Base-by-base conservation (phyloP, 192 early-diverging fungal genomes). In the Cetraspora pellucida region DNA sequence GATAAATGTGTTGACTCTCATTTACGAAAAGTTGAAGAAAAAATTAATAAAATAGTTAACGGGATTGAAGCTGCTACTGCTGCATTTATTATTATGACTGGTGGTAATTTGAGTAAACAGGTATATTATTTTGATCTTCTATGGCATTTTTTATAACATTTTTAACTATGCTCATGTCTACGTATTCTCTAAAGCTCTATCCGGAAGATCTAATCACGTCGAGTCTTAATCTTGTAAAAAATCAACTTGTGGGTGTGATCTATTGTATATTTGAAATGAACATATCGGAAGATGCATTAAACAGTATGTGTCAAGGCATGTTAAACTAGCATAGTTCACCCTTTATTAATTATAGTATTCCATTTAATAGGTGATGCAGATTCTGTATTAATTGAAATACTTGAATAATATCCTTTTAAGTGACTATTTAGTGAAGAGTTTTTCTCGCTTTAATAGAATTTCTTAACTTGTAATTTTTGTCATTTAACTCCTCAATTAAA, bases 31-130 rank as follows among this genome's bases (percentile, higher is more conserved):
- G 25, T 66, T 23, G 74, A 76, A 19, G 60, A 52, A 23, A 64
- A 66, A 30, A 11, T 76, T 50, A 49, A 66, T 11, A 76, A 66
- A 55, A 66, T 76, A 31, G 54, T 66, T 7, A 76, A 66, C 27
- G 74, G 74, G 7, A 65, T 76, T 66, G 74, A 76, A 23, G 74
- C 74, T 1, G 61, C 74, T 21, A 66, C 66, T n/a, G 57, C 58
- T 21, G 63, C 63, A 31, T 61, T 76, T 54, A 30, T 63, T n/a
- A 76, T 76, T 13, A 76, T 76, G 74, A 76, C 74, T 21, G 74
- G 74, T 16, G 74, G 74, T 16, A 76, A 76, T 55, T 52, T 76
- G 54, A 76, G 63, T 43, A 76, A 76, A 55, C 74, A 76, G 74
- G 74, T 76, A 44, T 17, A n/a, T 61, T 45, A 16, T 50, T 37